These are phyloP conservation scores for Coemansia sp. DNA, from an alignment of 192 early-diverging fungal species.

Conservation along the genomic window DNA sequence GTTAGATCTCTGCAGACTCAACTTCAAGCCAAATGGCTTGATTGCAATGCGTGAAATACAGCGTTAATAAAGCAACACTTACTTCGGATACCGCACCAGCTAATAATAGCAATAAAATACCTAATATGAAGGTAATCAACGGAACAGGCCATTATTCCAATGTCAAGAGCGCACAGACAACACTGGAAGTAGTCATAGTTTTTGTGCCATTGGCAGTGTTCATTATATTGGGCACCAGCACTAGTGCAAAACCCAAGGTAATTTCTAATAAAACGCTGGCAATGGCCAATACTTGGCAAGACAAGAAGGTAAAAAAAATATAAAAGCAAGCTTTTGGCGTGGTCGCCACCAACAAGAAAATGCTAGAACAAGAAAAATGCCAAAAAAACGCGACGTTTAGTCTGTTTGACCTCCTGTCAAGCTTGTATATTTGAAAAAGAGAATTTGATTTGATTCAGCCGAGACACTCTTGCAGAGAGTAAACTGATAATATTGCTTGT, in stretches of 20 bases:
- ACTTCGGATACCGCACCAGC: background rate
- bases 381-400: conserved; percentile 15
- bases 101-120: too few species aligned
- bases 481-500: too few species aligned
- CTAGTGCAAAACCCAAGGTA: background rate
- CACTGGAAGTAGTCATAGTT: too few species aligned
- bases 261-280: background rate
- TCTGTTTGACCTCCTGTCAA: conserved; percentile 36
- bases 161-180: background rate
- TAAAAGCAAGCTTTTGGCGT: conserved; percentile 48
- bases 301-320: conserved; percentile 42
- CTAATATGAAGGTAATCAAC: background rate
- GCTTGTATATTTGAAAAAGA: conserved; percentile 17
- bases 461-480: too few species aligned
- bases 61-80: background rate
- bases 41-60: background rate
- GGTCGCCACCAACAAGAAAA: conserved; percentile 48
- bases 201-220: background rate
- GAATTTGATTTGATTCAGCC: too few species aligned
- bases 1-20: conserved; percentile 22
- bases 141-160: background rate
- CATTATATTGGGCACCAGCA: background rate
- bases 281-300: conserved; percentile 1
- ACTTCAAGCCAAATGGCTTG: conserved; percentile 15
- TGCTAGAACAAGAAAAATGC: conserved; percentile 23